These are phyloP conservation scores for Elsinoe fawcettii DNA, from an alignment of 2,329 filamentous ascomycete genomes.

Conservation along the genomic window DNA sequence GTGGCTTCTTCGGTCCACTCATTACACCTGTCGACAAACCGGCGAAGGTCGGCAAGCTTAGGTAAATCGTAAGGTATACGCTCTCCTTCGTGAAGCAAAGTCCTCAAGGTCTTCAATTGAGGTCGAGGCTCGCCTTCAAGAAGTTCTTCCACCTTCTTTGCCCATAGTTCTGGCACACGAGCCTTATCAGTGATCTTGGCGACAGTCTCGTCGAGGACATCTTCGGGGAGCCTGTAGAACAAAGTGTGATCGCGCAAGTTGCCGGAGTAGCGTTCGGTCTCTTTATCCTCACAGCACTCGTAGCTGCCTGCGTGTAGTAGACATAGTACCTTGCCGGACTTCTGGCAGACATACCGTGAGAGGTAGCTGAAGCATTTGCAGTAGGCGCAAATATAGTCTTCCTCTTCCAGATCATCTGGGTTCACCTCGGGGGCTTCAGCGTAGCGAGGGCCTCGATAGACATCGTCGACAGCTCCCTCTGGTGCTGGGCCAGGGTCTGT, in stretches of 20 bases:
- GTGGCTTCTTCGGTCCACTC: conserved; percentile 97
- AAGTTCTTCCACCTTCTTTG: conserved; percentile 77
- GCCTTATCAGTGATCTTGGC: conserved; percentile 82
- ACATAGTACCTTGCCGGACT: conserved; percentile 74
- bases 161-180: conserved; percentile 77
- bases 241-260: conserved; percentile 57
- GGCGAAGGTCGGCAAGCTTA: conserved; percentile 70
- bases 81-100: conserved; percentile 84
- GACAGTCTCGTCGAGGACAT: conserved; percentile 57
- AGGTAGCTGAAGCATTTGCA: conserved; percentile 91
- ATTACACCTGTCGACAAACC: conserved; percentile 92
- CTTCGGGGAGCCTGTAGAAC: conserved; percentile 67
- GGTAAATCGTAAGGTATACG: conserved; percentile 86
- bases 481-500: conserved; percentile 41
- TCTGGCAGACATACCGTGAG: conserved; percentile 79
- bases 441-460: conserved; percentile 30
- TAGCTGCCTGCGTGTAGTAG: conserved; percentile 71
- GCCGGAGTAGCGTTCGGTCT: conserved; percentile 57
- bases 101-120: conserved; percentile 75
- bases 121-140: conserved; percentile 78
- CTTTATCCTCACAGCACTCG: conserved; percentile 67
- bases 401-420: conserved; percentile 61
- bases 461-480: conserved; percentile 31
- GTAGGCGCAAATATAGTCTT: conserved; percentile 83
- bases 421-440: conserved; percentile 48